Evolutionary conservation across 2,329 filamentous ascomycete genomes (phyloP).

Genomic region (Sclerotiophoma versabilis): DNA sequence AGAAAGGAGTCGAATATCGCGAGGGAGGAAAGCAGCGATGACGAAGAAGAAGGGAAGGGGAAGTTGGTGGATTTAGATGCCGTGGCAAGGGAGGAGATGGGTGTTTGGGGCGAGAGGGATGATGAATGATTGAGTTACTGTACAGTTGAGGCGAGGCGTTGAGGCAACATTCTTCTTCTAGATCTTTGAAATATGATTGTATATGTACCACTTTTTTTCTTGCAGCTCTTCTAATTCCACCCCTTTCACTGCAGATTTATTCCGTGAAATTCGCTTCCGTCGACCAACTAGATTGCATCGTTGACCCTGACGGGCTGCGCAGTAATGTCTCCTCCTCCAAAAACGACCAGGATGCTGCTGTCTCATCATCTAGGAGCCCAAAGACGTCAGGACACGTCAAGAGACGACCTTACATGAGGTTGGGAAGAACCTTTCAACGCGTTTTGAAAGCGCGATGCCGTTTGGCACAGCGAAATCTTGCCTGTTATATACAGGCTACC

Average conservation of each 20-base stretch:
- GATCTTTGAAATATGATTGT: too few relatives aligned
- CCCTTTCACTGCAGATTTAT: too few relatives aligned
- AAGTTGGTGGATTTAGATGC: slow-evolving; percentile 44
- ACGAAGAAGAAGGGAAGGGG: slow-evolving; percentile 20
- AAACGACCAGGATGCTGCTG: too few relatives aligned
- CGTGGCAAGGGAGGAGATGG: slow-evolving; percentile 46
- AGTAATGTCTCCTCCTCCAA: too few relatives aligned
- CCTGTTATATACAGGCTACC: slow-evolving; percentile 1
- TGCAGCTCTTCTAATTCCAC: too few relatives aligned
- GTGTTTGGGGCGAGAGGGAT: slow-evolving; percentile 45
- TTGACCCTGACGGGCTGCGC: too few relatives aligned
- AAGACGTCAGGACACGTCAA: background rate
- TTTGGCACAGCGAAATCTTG: background rate
- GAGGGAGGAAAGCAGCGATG: slow-evolving; percentile 26
- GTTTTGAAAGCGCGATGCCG: background rate
- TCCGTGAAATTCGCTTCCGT: too few relatives aligned
- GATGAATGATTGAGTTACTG: slow-evolving; percentile 15
- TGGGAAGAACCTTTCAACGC: background rate
- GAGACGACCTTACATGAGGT: background rate
- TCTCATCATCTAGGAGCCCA: background rate
- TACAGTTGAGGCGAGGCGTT: background rate
- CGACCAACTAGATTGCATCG: too few relatives aligned
- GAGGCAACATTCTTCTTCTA: too few relatives aligned
- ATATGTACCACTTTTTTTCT: too few relatives aligned
- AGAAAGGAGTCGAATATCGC: slow-evolving; percentile 30